A percentile compares a stretch with the other conserved stretches of the same genome.
These are phyloP conservation scores for Cystobasidium tubakii DNA, from an alignment of 768 basidiomycete species.

Conservation along the genomic window DNA sequence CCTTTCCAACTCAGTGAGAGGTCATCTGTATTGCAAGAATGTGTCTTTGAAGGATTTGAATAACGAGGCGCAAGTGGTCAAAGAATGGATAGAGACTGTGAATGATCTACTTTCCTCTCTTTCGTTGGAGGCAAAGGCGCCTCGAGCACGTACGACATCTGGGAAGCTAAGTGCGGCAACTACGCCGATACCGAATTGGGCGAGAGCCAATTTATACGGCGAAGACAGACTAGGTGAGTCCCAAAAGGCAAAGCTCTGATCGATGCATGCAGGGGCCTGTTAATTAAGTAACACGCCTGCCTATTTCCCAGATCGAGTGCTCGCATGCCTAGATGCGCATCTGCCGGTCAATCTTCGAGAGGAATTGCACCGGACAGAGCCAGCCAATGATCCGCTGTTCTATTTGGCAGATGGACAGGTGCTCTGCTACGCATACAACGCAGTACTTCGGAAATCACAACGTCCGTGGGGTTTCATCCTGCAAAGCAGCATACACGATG, in stretches of 20 bases:
- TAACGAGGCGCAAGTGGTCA: conserved; percentile 18
- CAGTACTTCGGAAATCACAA: conserved; percentile 68
- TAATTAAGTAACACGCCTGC: too few species aligned
- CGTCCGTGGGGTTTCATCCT: conserved; percentile 85
- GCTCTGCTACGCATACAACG: conserved; percentile 73
- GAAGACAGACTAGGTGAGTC: conserved; percentile 60
- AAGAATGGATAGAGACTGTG: conserved; percentile 37
- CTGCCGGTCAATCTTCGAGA: conserved; percentile 59
- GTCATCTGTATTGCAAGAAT: conserved; percentile 10
- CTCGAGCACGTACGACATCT: conserved; percentile 1
- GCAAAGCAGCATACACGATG: conserved; percentile 69
- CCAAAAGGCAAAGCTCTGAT: background rate
- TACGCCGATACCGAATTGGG: conserved; percentile 63
- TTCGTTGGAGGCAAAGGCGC: conserved; percentile 44
- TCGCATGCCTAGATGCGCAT: conserved; percentile 59
- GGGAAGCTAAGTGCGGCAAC: background rate
- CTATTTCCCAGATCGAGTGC: conserved; percentile 57
- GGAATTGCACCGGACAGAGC: conserved; percentile 44
- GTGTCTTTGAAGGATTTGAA: conserved; percentile 19
- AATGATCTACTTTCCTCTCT: conserved; percentile 26
- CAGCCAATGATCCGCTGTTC: conserved; percentile 54
- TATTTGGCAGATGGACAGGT: conserved; percentile 68
- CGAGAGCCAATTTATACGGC: conserved; percentile 57
- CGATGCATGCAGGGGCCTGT: too few species aligned
- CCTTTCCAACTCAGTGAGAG: background rate